phyloP scores from a whole-genome alignment of 2,329 filamentous ascomycete genomes.

The Monilinia fructigena region DNA sequence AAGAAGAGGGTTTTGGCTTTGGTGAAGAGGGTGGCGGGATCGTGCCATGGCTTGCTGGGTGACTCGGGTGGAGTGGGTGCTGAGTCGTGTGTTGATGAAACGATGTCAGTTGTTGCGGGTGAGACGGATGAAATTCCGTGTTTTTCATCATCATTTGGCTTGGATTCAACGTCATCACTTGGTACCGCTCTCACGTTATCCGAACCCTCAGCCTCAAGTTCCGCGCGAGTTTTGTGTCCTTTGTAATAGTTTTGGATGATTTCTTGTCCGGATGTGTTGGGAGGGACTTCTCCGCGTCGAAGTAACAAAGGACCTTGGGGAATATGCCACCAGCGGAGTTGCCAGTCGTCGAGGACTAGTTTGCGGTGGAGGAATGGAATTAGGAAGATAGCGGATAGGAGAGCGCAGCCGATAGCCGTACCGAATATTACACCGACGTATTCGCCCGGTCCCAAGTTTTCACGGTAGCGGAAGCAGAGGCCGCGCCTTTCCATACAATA shows the following conservation, averaged over 20 bases:
- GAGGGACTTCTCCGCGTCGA: constrained; percentile 4
- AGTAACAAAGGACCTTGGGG: constrained; percentile 40
- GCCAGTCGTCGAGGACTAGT: constrained; percentile 39
- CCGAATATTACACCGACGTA: constrained; percentile 38
- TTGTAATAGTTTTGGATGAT: constrained; percentile 9
- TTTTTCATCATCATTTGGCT: background rate
- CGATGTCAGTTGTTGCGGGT: background rate
- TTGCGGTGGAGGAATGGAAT: constrained; percentile 39
- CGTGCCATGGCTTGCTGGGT: background rate
- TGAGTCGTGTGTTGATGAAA: background rate
- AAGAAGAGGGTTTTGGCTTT: constrained; percentile 1
- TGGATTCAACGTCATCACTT: constrained; percentile 6
- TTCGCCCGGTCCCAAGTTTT: constrained; percentile 41
- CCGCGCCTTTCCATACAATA: constrained; percentile 9
- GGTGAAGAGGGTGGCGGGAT: background rate
- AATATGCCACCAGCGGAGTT: constrained; percentile 40
- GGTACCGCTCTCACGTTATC: background rate
- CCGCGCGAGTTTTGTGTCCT: background rate
- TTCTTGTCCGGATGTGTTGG: background rate
- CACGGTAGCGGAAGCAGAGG: constrained; percentile 8
- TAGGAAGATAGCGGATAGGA: constrained; percentile 40
- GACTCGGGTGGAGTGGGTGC: background rate
- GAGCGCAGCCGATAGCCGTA: constrained; percentile 28
- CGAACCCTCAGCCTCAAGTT: constrained; percentile 50
- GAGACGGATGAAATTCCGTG: constrained; percentile 1